These are phyloP conservation scores for Anthracocystis panici-leucophaei DNA, from an alignment of 1,284 basidiomycete species.

Conservation along the genomic window DNA sequence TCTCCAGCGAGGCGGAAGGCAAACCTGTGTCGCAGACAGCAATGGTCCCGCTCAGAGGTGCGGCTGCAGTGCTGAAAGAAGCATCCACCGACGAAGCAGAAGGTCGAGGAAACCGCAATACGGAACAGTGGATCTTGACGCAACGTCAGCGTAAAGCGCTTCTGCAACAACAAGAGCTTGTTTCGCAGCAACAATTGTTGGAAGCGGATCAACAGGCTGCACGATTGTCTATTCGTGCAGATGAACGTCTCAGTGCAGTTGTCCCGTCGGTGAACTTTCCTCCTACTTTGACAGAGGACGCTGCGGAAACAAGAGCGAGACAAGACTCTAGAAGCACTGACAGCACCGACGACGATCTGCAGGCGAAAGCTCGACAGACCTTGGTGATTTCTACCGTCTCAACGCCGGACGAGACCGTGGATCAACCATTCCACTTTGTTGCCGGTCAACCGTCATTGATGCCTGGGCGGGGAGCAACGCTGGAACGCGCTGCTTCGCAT, in stretches of 20 bases:
- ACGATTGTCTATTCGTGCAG: slow-evolving; percentile 38
- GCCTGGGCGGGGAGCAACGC: slow-evolving; percentile 7
- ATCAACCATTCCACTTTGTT: slow-evolving; percentile 23
- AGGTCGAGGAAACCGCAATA: slow-evolving; percentile 25
- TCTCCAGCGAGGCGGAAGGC: slow-evolving; percentile 10
- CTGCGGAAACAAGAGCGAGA: slow-evolving; percentile 16
- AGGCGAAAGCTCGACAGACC: slow-evolving; percentile 13
- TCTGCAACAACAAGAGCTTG: slow-evolving; percentile 35
- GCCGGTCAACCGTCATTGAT: slow-evolving; percentile 25
- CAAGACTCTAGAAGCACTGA: slow-evolving; percentile 43
- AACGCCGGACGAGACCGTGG: slow-evolving; percentile 29
- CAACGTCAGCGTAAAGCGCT: slow-evolving; percentile 37
- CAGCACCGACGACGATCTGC: slow-evolving; percentile 27
- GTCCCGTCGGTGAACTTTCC: slow-evolving; percentile 6
- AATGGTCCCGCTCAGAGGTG: slow-evolving; percentile 17
- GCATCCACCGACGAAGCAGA: neutral
- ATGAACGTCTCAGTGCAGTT: slow-evolving; percentile 20
- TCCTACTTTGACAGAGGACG: neutral
- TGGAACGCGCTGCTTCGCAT: slow-evolving; percentile 26
- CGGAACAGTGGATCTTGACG: slow-evolving; percentile 48
- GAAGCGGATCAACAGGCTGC: slow-evolving; percentile 15
- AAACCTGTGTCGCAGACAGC: slow-evolving; percentile 1
- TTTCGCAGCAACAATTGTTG: slow-evolving; percentile 21
- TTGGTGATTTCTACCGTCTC: slow-evolving; percentile 44
- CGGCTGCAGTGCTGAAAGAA: slow-evolving; percentile 19